Base-by-base conservation (phyloP, 345 rosid species). In the Draba incana region DNA sequence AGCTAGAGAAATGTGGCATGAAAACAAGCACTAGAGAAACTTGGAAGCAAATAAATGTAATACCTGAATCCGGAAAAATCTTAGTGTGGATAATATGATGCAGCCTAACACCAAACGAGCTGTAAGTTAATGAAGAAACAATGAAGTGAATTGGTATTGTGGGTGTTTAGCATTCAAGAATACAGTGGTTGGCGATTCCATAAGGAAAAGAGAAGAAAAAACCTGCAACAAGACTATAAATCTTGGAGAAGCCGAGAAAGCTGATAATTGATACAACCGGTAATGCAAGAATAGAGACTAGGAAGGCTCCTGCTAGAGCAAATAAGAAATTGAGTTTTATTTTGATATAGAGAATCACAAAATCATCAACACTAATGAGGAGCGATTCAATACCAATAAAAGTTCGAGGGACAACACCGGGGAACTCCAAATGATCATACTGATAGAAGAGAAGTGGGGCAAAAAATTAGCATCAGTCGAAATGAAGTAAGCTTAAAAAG, bases 351-450 rank as follows among this genome's bases (percentile, higher is more conserved):
- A n/a, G n/a, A n/a, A n/a, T n/a, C n/a, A 52, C 43, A 10, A 54
- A 48, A 3, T 14, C 27, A 20, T 10, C 7, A 27, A 20, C 33
- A 33, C n/a, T 12, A 62, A 62, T 33, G 68, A 46, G 31, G 67
- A 44, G 49, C 10, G 35, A 10, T 35, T 35, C 2, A 13, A 47
- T 77, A 87, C 98, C 97, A 1, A 90, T 82, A 59, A 94, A 94
- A 69, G 99, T 88, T 66, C 98, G 98, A 72, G 96, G 98, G 67
- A 94, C 97, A 68, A 94, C 98, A 71, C 99, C 98, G 45, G 99
- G 89, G 77, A 91, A 94, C 78, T 94, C 98, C 81, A 91, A 70
- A 81, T 94, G 98, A 80, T 91, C 99, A 79, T 94, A 91, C 97
- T 94, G 77, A n/a, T n/a, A n/a, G n/a, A n/a, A n/a, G n/a, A n/a